Evolutionary conservation across 345 rosid species (phyloP).

Genomic region (Citrus maxima): DNA sequence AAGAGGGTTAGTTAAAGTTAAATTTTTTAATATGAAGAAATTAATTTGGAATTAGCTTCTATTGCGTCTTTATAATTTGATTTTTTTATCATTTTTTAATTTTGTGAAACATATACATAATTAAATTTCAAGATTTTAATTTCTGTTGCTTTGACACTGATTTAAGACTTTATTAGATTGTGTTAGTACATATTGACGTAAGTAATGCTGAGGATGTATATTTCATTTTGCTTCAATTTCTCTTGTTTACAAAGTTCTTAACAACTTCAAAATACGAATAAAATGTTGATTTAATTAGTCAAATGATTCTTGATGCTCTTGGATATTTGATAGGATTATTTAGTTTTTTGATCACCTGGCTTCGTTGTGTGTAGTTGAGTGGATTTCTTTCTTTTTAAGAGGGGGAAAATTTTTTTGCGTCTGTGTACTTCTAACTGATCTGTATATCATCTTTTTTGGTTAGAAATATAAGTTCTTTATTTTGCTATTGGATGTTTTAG

Average conservation of each 20-base stretch:
- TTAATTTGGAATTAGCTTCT: neutral
- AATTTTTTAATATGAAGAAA: neutral
- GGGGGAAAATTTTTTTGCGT: too few relatives aligned
- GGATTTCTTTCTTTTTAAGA: neutral
- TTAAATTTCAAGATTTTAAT: neutral
- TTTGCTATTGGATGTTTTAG: conserved; percentile 22
- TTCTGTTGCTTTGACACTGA: neutral
- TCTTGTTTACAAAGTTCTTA: neutral
- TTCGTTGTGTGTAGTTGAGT: neutral
- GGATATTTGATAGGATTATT: neutral
- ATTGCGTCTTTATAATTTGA: neutral
- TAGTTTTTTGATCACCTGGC: neutral
- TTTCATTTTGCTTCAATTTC: neutral
- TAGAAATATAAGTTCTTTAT: conserved; percentile 1
- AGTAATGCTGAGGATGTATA: neutral
- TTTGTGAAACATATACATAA: neutral
- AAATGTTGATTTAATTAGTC: neutral
- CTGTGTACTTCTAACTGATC: neutral
- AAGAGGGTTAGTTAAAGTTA: neutral
- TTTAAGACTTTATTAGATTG: neutral
- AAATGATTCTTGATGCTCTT: neutral
- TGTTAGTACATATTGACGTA: neutral
- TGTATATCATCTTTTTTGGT: neutral
- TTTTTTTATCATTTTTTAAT: too few relatives aligned
- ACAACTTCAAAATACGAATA: neutral